Evolutionary conservation across 352 stramenopile genomes (phyloP), one percentile per base, ranked within the genome.

Genomic region (Phytopythium ostracodes): DNA sequence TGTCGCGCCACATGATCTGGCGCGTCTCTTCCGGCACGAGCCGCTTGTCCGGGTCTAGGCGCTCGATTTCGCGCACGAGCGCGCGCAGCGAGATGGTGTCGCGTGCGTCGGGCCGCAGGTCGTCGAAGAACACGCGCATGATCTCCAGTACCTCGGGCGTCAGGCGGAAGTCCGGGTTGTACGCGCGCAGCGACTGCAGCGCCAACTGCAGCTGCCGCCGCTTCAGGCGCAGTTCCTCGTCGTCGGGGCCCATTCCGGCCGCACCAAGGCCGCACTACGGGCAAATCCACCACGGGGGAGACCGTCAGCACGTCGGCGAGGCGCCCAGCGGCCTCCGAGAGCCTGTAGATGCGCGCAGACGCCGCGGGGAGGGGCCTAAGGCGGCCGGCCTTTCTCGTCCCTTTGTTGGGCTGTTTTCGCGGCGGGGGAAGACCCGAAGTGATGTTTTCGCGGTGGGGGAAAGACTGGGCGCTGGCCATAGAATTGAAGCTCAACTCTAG

Each of bases 121-220:
- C 79, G 24, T 84, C 67, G 54, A 94, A 94, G 64, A 94, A 90
- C 24, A 77, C 72, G 52, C 80, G 81, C 77, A 94, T 82, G 68
- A 94, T 91, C 59, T 81, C 79, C 29, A 92, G 63, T 51, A 94
- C 86, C 43, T 94, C 83, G 10, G 81, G 78, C 50, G 86, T 94
- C n/a, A 94, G 56, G 0, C 76, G 67, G 55, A 94, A 94, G 66
- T 92, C 77, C 31, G 86, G 86, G 62, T 94, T 94, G 77, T 92
- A 94, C 70, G 76, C 61, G 50, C 81, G 68, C 51, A 92, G 73
- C 62, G 84, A 84, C 56, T 84, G 74, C 36, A 92, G 74, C 51
- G 81, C 79, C 52, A 72, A 70, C 31, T 70, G 70, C 27, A 89
- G 59, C 53, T 79, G 76, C 24, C 57, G 72, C 44, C 59, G 72